These are phyloP conservation scores for Trifolium fragiferum DNA, from an alignment of 306 rosid species.

Conservation along the genomic window DNA sequence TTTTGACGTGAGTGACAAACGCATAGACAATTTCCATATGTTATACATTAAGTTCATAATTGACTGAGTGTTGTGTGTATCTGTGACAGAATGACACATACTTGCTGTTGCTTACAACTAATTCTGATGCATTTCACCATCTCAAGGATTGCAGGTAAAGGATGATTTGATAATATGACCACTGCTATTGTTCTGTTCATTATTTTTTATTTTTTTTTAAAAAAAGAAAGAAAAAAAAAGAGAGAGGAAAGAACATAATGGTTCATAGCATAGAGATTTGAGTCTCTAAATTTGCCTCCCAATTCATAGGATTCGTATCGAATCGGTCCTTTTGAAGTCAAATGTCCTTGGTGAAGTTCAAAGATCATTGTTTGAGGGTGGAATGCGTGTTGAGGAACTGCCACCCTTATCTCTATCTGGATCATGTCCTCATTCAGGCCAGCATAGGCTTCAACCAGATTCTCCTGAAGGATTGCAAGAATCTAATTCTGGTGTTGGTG, in stretches of 20 bases:
- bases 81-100: conserved; percentile 79
- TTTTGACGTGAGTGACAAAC: conserved; percentile 73
- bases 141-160: conserved; percentile 92
- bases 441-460: conserved; percentile 65
- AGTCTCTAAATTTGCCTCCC: conserved; percentile 38
- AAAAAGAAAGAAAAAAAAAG: background rate
- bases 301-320: conserved; percentile 78
- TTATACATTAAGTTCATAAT: conserved; percentile 27
- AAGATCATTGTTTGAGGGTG: conserved; percentile 87
- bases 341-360: conserved; percentile 85
- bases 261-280: conserved; percentile 24
- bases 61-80: conserved; percentile 29
- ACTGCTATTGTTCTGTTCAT: conserved; percentile 34
- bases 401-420: conserved; percentile 69
- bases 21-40: conserved; percentile 32
- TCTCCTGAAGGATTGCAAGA: conserved; percentile 68
- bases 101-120: conserved; percentile 82
- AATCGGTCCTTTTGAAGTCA: conserved; percentile 83
- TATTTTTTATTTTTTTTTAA: background rate
- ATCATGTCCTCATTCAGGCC: conserved; percentile 63
- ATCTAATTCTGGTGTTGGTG: conserved; percentile 63
- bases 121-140: conserved; percentile 89
- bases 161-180: conserved; percentile 27
- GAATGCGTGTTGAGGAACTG: conserved; percentile 88
- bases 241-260: conserved; percentile 12